Base-by-base conservation (phyloP, 2,329 filamentous ascomycete genomes). In the Chrysosporium queenslandicum region DNA sequence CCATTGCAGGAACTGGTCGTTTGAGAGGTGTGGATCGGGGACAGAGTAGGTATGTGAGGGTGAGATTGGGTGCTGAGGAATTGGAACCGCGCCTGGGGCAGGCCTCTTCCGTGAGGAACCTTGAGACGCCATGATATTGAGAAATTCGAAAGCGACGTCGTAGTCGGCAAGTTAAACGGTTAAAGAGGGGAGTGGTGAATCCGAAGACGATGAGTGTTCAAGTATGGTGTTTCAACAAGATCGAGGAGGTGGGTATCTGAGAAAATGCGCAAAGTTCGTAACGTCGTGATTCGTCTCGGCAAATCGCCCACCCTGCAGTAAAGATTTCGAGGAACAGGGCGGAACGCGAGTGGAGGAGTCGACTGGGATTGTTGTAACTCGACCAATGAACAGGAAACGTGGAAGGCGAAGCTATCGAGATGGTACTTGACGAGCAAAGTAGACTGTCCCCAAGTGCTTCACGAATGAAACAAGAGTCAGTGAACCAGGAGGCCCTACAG, bases 11-110 rank as follows among this genome's bases (percentile, higher is more conserved):
- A 77, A 74, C 64, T 78, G 75, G 45, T 77, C 75, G 65, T 71
- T 76, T 36, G 68, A 74, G 41, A 74, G 63, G 59, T 71, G 69
- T 56, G 64, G 64, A 30, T 67, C 68, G 59, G 53, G 21, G 51
- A 53, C 16, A 7, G 75, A 66, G 45, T 74, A 74, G 53, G 70
- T 70, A 16, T 73, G 70, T 56, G 77, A 74, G 36, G 70, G 72
- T 53, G 77, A 77, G 63, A 77, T 69, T 58, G 72, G 72, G 36
- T 74, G 73, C 46, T 81, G 78, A 20, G 77, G 71, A 58, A 79
- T 71, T n/a, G 86, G 83, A 34, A 80, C 77, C 56, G 82, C 73
- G 64, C 84, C 86, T 53, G 86, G 83, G 43, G 86, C 86, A 59
- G 84, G 75, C 66, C 87, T 78, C 74, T 92, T 92, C 68, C 86